Evolutionary conservation across 1,284 basidiomycete species (phyloP).

Genomic region (Pseudozyma thailandica): DNA sequence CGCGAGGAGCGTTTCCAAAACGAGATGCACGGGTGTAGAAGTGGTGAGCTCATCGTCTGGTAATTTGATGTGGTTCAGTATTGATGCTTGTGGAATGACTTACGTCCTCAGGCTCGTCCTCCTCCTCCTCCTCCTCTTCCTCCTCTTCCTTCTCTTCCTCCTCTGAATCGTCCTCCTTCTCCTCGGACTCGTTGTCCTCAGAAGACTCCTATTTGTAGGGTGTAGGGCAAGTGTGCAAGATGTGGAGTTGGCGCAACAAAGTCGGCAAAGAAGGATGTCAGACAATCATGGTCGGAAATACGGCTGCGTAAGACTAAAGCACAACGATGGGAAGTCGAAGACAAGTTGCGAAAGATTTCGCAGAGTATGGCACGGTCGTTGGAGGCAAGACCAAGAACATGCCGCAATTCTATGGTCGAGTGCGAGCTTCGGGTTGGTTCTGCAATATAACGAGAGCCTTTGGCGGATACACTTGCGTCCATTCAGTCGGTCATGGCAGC

Average conservation of each 20-base stretch:
- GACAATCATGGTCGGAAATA: neutral
- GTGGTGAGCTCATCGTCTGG: conserved; percentile 1
- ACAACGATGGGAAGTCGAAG: neutral
- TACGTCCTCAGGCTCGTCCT: conserved; percentile 66
- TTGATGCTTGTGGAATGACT: conserved; percentile 21
- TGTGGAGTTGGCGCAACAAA: neutral
- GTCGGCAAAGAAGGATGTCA: too few species aligned
- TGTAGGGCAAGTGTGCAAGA: too few species aligned
- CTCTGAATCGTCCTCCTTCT: conserved; percentile 55
- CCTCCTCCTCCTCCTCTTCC: conserved; percentile 41
- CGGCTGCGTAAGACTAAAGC: neutral
- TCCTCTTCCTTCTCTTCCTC: conserved; percentile 46
- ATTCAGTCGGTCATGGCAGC: too few species aligned
- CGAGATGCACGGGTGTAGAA: neutral
- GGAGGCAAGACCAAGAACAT: too few species aligned
- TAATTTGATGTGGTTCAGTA: neutral
- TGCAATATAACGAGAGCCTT: too few species aligned
- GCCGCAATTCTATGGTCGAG: too few species aligned
- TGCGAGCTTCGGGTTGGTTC: too few species aligned
- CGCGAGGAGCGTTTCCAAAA: too few species aligned
- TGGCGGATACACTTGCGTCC: too few species aligned
- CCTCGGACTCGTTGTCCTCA: conserved; percentile 41
- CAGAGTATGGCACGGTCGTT: too few species aligned
- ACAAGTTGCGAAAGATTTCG: too few species aligned
- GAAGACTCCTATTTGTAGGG: conserved; percentile 45